Percentiles rank a stretch among this genome's conserved stretches.
Conservation (phyloP, 164 flowering plant genomes). For the Hamamelis virginiana region DNA sequence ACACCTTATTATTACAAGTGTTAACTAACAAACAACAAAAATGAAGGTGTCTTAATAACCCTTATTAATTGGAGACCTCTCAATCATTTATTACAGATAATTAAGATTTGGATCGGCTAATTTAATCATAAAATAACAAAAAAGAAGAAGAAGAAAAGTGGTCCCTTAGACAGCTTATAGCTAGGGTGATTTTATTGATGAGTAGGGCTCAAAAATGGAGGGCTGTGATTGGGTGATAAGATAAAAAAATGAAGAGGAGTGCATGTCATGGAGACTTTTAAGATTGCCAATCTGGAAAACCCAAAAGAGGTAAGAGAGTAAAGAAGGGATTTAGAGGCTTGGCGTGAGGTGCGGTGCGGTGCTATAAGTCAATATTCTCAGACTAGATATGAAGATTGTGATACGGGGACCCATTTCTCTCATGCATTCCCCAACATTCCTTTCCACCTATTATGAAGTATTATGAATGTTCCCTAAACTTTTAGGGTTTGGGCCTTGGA, state of each 20-base stretch:
- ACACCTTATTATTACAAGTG: constrained; percentile 17
- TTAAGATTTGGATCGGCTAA: neutral
- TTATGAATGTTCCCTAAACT: constrained; percentile 27
- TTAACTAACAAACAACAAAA: constrained; percentile 18
- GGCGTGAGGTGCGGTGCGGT: constrained; percentile 15
- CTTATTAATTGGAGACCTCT: neutral
- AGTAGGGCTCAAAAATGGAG: no score
- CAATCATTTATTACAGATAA: constrained; percentile 6
- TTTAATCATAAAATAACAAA: neutral
- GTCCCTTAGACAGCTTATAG: no score
- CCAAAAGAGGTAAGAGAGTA: constrained; percentile 3
- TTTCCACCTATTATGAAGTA: constrained; percentile 21
- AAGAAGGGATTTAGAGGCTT: constrained; percentile 11
- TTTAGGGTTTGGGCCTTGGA: constrained; percentile 28
- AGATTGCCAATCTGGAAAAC: neutral
- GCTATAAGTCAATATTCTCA: constrained; percentile 65
- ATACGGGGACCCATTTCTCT: constrained; percentile 24
- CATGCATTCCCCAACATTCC: constrained; percentile 20
- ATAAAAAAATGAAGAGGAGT: neutral
- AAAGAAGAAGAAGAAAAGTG: neutral
- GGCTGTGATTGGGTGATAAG: no score
- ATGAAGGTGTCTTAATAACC: constrained; percentile 14
- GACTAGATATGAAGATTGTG: constrained; percentile 21
- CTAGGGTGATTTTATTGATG: no score
- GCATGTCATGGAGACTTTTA: no score